Evolutionary conservation across 2,329 filamentous ascomycete genomes (phyloP), one percentile per base, ranked within the genome.

Genomic region (Graphilbum sp.): DNA sequence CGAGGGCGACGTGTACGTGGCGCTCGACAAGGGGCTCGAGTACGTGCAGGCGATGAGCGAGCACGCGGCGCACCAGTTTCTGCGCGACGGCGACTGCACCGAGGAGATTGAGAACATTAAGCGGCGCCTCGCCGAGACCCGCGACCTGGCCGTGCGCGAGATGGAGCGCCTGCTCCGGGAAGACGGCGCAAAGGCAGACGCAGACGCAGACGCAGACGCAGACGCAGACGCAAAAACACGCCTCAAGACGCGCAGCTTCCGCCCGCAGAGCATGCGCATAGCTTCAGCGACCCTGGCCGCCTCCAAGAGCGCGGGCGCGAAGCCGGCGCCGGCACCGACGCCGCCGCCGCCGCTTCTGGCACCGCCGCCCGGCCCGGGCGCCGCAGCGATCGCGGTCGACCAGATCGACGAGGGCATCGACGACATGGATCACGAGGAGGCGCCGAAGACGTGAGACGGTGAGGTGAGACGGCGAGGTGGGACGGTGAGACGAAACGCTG

Each of bases 11-110:
- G 62, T 73, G 1, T 85, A 79, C 51, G 83, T 92, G 46, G 66
- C 72, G 33, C 66, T 86, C 1, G 86, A 94, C 52, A 81, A 79
- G 52, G 71, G 73, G 1, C 63, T 95, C 20, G 86, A 94, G 52
- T 72, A 73, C 45, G 80, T 84, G 5, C 85, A 94, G 54, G 69
- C 69, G 40, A 72, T 86, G 49, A 92, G 83, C 53, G 87, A 95
- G 59, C 76, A 77, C 38, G 87, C 81, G 3, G 87, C 87, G 0
- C 86, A 93, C 52, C 83, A 92, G 50, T 85, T 90, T 43, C 64
- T 95, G n/a, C 75, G 87, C 19, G 80, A 86, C 38, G 87, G 86
- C 11, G 79, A 90, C 50, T 94, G 87, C 56, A 69, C 64, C n/a
- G 69, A 73, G 16, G 84, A 93, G 54, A 68, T 94, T 30, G 63